Base-by-base conservation (phyloP, 208 protist species). In the Acanthamoeba royreba region DNA sequence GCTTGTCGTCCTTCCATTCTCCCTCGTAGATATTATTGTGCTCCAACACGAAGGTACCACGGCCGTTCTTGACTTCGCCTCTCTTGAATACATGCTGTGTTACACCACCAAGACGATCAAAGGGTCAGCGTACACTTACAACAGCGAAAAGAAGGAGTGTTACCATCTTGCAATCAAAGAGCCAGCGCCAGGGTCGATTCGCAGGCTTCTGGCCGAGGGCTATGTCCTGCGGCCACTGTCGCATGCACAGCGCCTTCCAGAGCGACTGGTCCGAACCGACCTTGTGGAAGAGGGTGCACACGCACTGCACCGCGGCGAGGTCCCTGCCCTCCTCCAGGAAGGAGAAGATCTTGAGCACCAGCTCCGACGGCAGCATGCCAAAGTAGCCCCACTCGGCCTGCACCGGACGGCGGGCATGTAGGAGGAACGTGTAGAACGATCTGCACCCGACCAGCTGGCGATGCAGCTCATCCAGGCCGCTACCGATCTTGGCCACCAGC, bases 351-450 rank as follows among this genome's bases (percentile, higher is more conserved):
- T 86, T 49, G 77, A 58, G 42, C n/a, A 58, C 9, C 22, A 86
- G 77, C 77, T 86, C 77, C 31, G 45, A 35, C 25, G 77, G 77
- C 38, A 86, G 46, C 77, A 86, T 86, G 13, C 77, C 77, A 22
- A 86, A 86, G 46, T 86, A 86, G 25, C 77, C 77, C 42, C 77
- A 86, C 38, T 86, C 77, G 42, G 77, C 77, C 28, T 86, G 42
- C 1, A 86, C 77, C 4, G 77, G 77, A 55, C 66, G 66, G 38
- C 45, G 66, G 33, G 66, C 66, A 43, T 77, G 35, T 31, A 77
- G 66, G 25, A 77, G 66, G 35, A 77, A 77, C 9, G 66, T 46
- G 66, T 77, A 77, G 66, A 77, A 77, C 35, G 66, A 77, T 77
- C 66, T 31, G 35, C 66, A 77, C 66, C 45, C 45, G 0, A 77